Evolutionary conservation across 495 filamentous ascomycete genomes (phyloP).

Genomic region (Xeromyces bisporus): DNA sequence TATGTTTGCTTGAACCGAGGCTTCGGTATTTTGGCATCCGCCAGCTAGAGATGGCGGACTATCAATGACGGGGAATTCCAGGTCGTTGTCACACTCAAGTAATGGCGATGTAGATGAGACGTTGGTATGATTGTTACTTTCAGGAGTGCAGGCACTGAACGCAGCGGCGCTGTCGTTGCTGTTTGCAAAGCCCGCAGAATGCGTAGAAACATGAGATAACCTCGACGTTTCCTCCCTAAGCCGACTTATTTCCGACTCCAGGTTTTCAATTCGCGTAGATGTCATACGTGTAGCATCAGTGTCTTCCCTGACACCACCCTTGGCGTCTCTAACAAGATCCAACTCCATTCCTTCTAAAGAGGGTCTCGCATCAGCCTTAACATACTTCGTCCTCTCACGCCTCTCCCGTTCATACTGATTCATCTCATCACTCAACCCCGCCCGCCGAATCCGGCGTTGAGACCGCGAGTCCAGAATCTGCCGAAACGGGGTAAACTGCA

Average conservation of each 20-base stretch:
- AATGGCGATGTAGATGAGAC: conserved; percentile 22
- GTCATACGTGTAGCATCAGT: conserved; percentile 11
- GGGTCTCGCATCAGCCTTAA: conserved; percentile 35
- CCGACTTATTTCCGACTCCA: conserved; percentile 7
- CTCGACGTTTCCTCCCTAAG: conserved; percentile 9
- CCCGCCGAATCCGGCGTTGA: conserved; percentile 52
- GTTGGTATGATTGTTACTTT: conserved; percentile 10
- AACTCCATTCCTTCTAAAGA: conserved; percentile 33
- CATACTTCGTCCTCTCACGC: conserved; percentile 27
- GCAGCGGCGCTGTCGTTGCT: conserved; percentile 16
- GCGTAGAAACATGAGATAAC: conserved; percentile 2
- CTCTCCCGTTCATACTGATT: conserved; percentile 46
- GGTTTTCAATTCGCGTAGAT: conserved; percentile 9
- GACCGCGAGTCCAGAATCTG: conserved; percentile 53
- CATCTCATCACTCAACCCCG: conserved; percentile 59
- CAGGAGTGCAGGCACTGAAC: conserved; percentile 16
- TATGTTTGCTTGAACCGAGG: conserved; percentile 7
- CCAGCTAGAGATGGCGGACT: conserved; percentile 7
- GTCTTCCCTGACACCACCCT: background rate
- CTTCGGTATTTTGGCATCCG: conserved; percentile 3
- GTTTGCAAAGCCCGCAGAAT: background rate
- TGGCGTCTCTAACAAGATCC: conserved; percentile 8
- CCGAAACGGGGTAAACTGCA: conserved; percentile 53
- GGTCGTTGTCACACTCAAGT: conserved; percentile 7
- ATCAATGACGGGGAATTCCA: conserved; percentile 6